Conservation (phyloP, 805 yeast genomes). For the Yamadazyma phyllophila region DNA sequence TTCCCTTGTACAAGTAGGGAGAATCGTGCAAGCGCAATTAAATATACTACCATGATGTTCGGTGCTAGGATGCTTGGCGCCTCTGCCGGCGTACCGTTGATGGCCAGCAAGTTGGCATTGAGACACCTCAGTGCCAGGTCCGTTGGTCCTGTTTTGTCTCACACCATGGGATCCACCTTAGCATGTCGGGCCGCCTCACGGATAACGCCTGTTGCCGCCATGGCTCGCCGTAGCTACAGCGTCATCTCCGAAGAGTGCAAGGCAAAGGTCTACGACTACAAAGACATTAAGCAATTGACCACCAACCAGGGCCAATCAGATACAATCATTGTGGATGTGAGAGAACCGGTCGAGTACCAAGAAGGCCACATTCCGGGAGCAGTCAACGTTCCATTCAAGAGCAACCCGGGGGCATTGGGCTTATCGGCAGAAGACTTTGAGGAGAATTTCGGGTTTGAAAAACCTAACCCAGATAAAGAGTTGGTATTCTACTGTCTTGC, state of each 20-base stretch:
- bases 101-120: not conserved
- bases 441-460: slow-evolving; percentile 74
- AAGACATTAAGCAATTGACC: slow-evolving; percentile 47
- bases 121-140: not conserved
- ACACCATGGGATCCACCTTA: no score
- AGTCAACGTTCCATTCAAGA: slow-evolving; percentile 82
- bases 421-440: slow-evolving; percentile 75
- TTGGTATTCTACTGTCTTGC: slow-evolving; percentile 88
- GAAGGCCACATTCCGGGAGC: slow-evolving; percentile 83
- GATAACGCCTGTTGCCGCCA: no score
- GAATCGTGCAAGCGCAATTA: no score
- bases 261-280: slow-evolving; percentile 53
- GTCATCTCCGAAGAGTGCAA: slow-evolving; percentile 36
- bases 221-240: slow-evolving; percentile 23
- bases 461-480: slow-evolving; percentile 70
- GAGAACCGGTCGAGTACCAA: slow-evolving; percentile 81
- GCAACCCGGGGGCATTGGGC: slow-evolving; percentile 90
- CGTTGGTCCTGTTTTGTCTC: no score
- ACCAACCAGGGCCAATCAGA: slow-evolving; percentile 40
- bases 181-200: no score
- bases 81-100: not conserved
- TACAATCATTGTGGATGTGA: slow-evolving; percentile 74
- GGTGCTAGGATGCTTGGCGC: not conserved
- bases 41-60: no score
- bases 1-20: no score